Conservation (phyloP, 192 early-diverging fungal genomes). For the Coemansia sp. region DNA sequence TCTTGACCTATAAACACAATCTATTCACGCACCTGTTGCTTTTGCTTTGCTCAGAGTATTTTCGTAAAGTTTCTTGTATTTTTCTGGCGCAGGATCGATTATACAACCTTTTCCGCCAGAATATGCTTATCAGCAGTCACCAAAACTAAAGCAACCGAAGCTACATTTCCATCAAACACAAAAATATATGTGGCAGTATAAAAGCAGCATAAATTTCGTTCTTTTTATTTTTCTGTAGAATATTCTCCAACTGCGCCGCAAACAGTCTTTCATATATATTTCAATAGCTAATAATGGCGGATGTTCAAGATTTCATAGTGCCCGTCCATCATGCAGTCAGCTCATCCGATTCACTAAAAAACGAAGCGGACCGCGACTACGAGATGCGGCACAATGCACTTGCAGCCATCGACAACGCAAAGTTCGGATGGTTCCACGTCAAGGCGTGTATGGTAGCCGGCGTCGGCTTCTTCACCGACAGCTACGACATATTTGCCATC, state of each 20-base stretch:
- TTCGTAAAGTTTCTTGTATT: background rate
- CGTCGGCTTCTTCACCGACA: slow-evolving; percentile 88
- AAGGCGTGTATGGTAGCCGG: slow-evolving; percentile 71
- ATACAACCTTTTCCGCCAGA: background rate
- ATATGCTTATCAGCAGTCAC: background rate
- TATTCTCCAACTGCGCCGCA: too few species aligned
- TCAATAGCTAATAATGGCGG: background rate
- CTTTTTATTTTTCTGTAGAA: background rate
- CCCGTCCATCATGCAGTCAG: background rate
- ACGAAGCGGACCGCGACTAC: slow-evolving; percentile 8
- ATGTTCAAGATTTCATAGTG: background rate
- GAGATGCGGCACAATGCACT: slow-evolving; percentile 32
- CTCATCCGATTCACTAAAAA: background rate
- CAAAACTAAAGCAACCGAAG: background rate
- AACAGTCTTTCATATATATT: background rate
- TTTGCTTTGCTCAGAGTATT: background rate
- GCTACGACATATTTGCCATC: slow-evolving; percentile 96
- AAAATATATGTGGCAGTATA: background rate
- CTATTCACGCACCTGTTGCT: slow-evolving; percentile 1
- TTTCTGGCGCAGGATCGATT: background rate
- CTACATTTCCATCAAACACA: background rate
- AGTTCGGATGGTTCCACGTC: slow-evolving; percentile 74
- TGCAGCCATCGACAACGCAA: slow-evolving; percentile 60
- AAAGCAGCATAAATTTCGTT: background rate
- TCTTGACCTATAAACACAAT: background rate